Evolutionary conservation across 202 grass and related monocot species (phyloP).

Genomic region (Cymbopogon flexuosus): DNA sequence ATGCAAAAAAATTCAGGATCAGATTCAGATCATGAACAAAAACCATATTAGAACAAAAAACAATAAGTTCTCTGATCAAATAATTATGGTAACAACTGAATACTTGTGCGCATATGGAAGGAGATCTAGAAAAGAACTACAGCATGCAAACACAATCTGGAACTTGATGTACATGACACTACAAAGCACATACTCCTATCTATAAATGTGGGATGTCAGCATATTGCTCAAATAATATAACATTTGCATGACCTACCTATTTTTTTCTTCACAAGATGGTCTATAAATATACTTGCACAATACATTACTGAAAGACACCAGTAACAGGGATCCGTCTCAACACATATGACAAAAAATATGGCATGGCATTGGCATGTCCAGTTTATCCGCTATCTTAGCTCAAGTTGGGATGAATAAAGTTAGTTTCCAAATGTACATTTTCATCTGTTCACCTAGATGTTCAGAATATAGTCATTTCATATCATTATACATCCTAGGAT

Average conservation of each 20-base stretch:
- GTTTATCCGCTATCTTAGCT: not conserved
- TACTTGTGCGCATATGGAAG: not conserved
- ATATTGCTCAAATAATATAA: not conserved
- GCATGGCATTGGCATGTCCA: not conserved
- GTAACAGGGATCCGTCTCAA: not conserved
- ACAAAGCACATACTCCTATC: not conserved
- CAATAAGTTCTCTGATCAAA: not conserved
- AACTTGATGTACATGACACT: not conserved
- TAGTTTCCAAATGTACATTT: not conserved
- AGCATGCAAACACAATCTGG: slow-evolving; percentile 1
- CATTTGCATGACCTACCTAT: not conserved
- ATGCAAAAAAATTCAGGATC: not conserved
- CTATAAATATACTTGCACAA: not conserved
- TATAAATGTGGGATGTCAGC: slow-evolving; percentile 1
- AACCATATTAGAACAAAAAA: not conserved
- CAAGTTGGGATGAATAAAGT: not conserved
- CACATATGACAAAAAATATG: not conserved
- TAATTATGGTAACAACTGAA: not conserved
- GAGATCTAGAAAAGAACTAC: not conserved
- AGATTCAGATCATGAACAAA: not conserved
- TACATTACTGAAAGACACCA: not conserved
- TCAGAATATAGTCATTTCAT: not conserved
- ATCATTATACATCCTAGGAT: not conserved
- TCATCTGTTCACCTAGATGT: not conserved
- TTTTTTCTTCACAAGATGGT: not conserved